These are phyloP conservation scores for Solanum paucissectum DNA, from an alignment of 257 asterid species.

Conservation along the genomic window DNA sequence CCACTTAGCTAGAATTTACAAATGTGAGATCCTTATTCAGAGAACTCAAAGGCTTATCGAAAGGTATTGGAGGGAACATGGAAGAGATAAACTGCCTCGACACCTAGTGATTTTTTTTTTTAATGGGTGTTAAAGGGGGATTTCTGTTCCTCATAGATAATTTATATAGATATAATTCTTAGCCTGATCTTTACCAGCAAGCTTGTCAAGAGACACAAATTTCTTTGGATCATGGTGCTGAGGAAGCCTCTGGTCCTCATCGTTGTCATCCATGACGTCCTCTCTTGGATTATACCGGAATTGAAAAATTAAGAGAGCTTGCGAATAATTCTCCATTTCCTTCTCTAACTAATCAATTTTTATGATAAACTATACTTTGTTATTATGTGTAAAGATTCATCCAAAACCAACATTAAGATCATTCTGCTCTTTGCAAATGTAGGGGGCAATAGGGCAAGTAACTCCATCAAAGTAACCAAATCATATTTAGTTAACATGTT, in stretches of 20 bases:
- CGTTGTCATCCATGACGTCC: conserved; percentile 76
- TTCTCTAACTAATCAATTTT: neutral
- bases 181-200: conserved; percentile 39
- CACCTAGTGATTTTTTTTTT: too few species aligned
- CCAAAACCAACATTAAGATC: neutral
- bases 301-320: neutral
- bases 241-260: conserved; percentile 85
- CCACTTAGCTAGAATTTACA: too few species aligned
- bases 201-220: conserved; percentile 73
- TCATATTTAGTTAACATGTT: neutral
- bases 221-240: conserved; percentile 76
- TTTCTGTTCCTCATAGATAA: neutral
- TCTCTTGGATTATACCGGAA: conserved; percentile 43
- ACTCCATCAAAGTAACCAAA: neutral
- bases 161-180: neutral
- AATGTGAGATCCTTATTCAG: too few species aligned
- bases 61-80: too few species aligned
- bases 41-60: too few species aligned
- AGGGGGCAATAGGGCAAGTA: neutral
- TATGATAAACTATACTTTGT: neutral
- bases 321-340: neutral
- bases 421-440: neutral
- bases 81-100: too few species aligned
- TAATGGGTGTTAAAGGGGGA: too few species aligned
- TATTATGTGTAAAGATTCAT: neutral